Conservation (phyloP, 2,329 filamentous ascomycete species). For the Talaromyces pinophilus region DNA sequence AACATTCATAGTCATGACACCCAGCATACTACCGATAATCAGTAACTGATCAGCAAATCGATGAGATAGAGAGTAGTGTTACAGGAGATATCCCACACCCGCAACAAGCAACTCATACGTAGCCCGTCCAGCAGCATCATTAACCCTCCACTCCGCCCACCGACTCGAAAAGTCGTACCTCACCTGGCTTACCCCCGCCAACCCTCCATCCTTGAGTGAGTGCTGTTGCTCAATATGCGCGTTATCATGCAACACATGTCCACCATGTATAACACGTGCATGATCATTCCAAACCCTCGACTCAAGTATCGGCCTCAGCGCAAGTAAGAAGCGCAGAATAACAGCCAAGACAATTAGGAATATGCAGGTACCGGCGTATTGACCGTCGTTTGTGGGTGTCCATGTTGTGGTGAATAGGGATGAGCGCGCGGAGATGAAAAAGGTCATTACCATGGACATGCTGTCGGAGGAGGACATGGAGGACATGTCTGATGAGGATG, state of each 20-base stretch:
- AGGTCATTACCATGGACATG: constrained; percentile 23
- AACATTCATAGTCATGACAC: constrained; percentile 85
- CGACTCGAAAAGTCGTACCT: constrained; percentile 26
- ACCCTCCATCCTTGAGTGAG: neutral
- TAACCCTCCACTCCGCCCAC: constrained; percentile 65
- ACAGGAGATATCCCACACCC: constrained; percentile 85
- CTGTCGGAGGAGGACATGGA: constrained; percentile 20
- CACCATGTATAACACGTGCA: constrained; percentile 13
- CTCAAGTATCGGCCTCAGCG: constrained; percentile 64
- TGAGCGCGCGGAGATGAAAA: constrained; percentile 58
- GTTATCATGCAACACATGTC: neutral
- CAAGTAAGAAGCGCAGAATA: constrained; percentile 69
- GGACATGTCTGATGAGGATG: constrained; percentile 18
- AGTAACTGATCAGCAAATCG: neutral
- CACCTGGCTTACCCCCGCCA: constrained; percentile 1
- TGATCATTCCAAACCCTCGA: constrained; percentile 30
- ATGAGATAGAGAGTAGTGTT: constrained; percentile 53
- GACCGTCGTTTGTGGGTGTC: constrained; percentile 68
- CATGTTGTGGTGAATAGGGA: constrained; percentile 68
- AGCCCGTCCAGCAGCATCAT: constrained; percentile 73
- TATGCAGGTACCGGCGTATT: constrained; percentile 87
- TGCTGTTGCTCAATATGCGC: constrained; percentile 1
- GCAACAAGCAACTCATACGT: constrained; percentile 68
- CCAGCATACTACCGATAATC: constrained; percentile 69
- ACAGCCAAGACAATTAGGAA: constrained; percentile 79